These are phyloP conservation scores for Pilatotrama ljubarskyi DNA, from an alignment of 768 basidiomycete genomes.

Conservation along the genomic window DNA sequence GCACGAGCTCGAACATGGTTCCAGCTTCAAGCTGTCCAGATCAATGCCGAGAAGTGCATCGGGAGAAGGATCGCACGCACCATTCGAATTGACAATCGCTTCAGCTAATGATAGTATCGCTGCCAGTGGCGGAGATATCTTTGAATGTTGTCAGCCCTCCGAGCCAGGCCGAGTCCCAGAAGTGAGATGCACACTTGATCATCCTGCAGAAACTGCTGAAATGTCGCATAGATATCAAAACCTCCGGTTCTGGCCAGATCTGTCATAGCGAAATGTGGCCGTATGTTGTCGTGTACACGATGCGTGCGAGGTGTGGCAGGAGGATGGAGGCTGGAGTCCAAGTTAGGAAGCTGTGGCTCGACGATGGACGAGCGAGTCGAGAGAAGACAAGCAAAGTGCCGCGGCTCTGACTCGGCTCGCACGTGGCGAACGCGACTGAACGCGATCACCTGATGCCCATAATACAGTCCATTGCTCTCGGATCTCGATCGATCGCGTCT, in stretches of 20 bases:
- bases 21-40: slow-evolving; percentile 51
- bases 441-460: slow-evolving; percentile 15
- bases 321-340: not conserved
- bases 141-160: not conserved
- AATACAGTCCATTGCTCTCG: too few relatives aligned
- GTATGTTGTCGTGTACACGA: not conserved
- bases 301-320: not conserved
- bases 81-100: slow-evolving; percentile 76
- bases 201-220: slow-evolving; percentile 60
- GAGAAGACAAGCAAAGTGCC: slow-evolving; percentile 1
- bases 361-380: not conserved
- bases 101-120: slow-evolving; percentile 86
- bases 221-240: slow-evolving; percentile 55
- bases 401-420: slow-evolving; percentile 15
- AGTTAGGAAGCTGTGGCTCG: not conserved
- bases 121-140: slow-evolving; percentile 84
- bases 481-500: slow-evolving; percentile 22
- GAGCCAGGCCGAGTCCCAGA: not conserved
- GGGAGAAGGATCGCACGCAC: slow-evolving; percentile 37
- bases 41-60: slow-evolving; percentile 6
- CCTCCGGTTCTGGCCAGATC: not conserved
- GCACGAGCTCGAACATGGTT: slow-evolving; percentile 91
- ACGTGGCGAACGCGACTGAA: slow-evolving; percentile 11
- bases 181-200: slow-evolving; percentile 53
- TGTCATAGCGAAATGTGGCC: slow-evolving; percentile 1